Evolutionary conservation across 2,329 filamentous ascomycete species (phyloP), one percentile per base, ranked within the genome.

Genomic region (Cladosporium austrohemisphaericum): DNA sequence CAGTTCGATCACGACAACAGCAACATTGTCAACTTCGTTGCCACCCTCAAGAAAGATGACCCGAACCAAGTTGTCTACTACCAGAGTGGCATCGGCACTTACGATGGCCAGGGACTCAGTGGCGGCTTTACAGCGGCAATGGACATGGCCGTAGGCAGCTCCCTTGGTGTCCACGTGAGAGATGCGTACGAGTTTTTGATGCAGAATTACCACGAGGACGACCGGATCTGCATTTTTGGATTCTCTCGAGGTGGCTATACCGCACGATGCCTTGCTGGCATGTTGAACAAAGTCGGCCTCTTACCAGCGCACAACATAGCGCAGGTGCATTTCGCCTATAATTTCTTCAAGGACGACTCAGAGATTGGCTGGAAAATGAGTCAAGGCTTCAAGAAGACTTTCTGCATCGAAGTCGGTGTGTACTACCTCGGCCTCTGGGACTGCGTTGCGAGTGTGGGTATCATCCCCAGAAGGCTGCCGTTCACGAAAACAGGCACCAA

Each of bases 121-220:
- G 37, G 78, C 76, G 1, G 82, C 78, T 85, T 84, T 60, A 68
- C 76, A 35, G 87, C 88, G 57, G 82, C 85, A 52, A 88, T 88
- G 57, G 88, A 93, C 65, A 87, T 84, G 3, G 88, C 87, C 6
- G 68, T 94, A 52, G 88, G 88, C 1, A 41, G 46, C 37, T 49
- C 46, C 2, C 63, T 74, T 7, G 71, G 71, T 32, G 63, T 68
- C 14, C 69, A 72, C 46, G 61, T 72, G 38, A 62, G 64, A 48
- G 69, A 70, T 52, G 68, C 68, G 2, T 71, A 71, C 52, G 52
- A 68, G 55, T 76, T 76, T 37, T 53, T 76, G 6, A 76, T 76
- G 74, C 61, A 73, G 26, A 75, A 72, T 46, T 76, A 76, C 48
- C 60, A 59, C 0, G 70, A 72, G 23, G 71, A 37, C 16, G 73